Evolutionary conservation across 164 flowering plant species (phyloP).

Genomic region (Macadamia tetraphylla): DNA sequence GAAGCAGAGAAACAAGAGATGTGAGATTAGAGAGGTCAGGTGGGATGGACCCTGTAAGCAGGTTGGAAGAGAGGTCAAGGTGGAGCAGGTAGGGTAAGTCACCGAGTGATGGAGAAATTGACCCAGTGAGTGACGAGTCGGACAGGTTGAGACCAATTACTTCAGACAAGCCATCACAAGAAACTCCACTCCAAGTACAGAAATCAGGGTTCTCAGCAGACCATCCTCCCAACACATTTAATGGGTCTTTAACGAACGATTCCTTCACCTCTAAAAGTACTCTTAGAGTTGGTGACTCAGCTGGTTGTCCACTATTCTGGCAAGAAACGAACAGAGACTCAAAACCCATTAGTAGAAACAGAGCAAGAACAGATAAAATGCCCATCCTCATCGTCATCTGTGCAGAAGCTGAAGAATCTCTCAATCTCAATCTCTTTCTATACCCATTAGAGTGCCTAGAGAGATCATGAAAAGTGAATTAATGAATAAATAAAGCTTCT

Average conservation of each 20-base stretch:
- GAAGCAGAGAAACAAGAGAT: constrained; percentile 51
- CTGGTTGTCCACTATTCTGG: constrained; percentile 8
- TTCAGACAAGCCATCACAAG: constrained; percentile 31
- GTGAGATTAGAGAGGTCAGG: constrained; percentile 58
- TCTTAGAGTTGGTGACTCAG: constrained; percentile 13
- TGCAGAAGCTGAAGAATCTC: background rate
- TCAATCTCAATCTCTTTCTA: background rate
- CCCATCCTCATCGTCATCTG: constrained; percentile 9
- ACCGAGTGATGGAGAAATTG: constrained; percentile 64
- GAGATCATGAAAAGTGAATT: background rate
- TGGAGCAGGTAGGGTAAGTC: constrained; percentile 45
- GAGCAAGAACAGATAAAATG: background rate
- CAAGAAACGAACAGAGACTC: constrained; percentile 16
- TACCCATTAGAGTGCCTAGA: background rate
- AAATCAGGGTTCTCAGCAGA: constrained; percentile 34
- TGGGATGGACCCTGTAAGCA: constrained; percentile 78
- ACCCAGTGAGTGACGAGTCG: constrained; percentile 56
- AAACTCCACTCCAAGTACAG: constrained; percentile 75
- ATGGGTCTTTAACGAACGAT: constrained; percentile 54
- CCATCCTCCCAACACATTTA: constrained; percentile 56
- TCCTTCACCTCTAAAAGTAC: constrained; percentile 59
- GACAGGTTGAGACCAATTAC: constrained; percentile 72
- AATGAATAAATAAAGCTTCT: background rate
- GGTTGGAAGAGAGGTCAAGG: constrained; percentile 79
- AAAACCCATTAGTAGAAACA: constrained; percentile 18